Evolutionary conservation across 2,329 filamentous ascomycete genomes (phyloP).

Genomic region (Neurospora crassa): DNA sequence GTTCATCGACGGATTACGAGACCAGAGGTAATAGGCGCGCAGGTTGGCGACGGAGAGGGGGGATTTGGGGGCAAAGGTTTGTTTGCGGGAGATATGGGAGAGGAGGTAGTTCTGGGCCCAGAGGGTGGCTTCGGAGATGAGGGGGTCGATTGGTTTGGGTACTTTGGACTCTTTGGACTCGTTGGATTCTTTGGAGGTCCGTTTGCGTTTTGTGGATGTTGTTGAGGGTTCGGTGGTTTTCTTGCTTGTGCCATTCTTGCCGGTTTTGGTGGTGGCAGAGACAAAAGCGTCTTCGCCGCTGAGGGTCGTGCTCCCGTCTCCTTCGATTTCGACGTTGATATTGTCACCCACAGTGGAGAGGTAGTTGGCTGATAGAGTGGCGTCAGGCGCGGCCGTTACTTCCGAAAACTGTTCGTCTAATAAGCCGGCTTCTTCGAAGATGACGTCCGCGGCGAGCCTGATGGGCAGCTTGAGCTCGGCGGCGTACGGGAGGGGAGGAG

Average conservation of each 20-base stretch:
- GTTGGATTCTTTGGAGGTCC: not conserved
- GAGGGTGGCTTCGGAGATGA: conserved; percentile 34
- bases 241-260: conserved; percentile 7
- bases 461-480: conserved; percentile 61
- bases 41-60: conserved; percentile 27
- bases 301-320: not conserved
- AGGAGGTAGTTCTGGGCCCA: conserved; percentile 28
- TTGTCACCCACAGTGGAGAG: conserved; percentile 15
- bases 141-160: conserved; percentile 25
- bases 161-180: not conserved
- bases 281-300: not conserved
- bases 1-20: conserved; percentile 37
- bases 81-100: conserved; percentile 2
- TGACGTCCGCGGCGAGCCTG: conserved; percentile 36
- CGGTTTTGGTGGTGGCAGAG: not conserved
- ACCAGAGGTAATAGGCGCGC: conserved; percentile 57
- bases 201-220: conserved; percentile 1
- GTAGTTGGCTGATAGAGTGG: conserved; percentile 10
- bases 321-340: conserved; percentile 19
- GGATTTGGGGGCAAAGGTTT: not conserved
- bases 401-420: conserved; percentile 19
- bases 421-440: conserved; percentile 17
- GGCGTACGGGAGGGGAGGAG: conserved; percentile 59
- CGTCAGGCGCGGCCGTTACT: not conserved
- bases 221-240: not conserved